phyloP scores from a whole-genome alignment of 345 rosid genomes.

The Bretschneidera sinensis region DNA sequence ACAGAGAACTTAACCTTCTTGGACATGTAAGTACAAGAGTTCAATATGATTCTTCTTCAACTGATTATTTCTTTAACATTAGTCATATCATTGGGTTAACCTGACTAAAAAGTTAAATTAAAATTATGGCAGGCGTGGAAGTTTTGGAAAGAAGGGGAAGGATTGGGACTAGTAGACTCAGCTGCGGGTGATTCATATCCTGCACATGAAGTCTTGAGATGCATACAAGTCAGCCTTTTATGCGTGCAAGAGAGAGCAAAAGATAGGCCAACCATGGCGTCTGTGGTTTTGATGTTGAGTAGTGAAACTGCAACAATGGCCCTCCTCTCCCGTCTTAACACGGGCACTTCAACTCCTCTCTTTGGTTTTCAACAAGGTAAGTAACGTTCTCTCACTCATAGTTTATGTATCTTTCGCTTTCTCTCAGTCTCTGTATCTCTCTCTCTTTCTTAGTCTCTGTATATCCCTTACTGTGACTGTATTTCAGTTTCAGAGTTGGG shows the following conservation, averaged over 20 bases:
- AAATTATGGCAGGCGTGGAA: constrained; percentile 49
- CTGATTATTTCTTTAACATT: neutral
- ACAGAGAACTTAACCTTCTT: constrained; percentile 65
- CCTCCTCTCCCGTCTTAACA: no score
- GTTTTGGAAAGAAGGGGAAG: constrained; percentile 56
- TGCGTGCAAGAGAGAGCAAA: constrained; percentile 78
- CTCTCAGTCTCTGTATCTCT: no score
- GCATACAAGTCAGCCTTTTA: constrained; percentile 72
- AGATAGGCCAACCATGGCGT: constrained; percentile 65
- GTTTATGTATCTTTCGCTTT: no score
- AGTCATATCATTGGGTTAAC: neutral
- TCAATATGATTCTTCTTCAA: neutral
- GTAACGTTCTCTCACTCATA: no score
- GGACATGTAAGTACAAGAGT: constrained; percentile 52
- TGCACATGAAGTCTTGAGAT: constrained; percentile 47
- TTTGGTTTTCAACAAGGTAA: constrained; percentile 48
- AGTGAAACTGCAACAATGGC: constrained; percentile 57
- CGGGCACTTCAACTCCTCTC: no score
- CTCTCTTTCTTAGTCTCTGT: no score
- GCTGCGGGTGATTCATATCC: constrained; percentile 30
- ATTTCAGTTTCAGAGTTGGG: no score
- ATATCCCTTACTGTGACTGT: no score
- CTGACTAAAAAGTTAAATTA: no score
- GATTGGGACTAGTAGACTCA: constrained; percentile 42
- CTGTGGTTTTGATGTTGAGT: constrained; percentile 57